Conservation (phyloP, 2,329 filamentous ascomycete genomes). For the Nothophoma quercina region DNA sequence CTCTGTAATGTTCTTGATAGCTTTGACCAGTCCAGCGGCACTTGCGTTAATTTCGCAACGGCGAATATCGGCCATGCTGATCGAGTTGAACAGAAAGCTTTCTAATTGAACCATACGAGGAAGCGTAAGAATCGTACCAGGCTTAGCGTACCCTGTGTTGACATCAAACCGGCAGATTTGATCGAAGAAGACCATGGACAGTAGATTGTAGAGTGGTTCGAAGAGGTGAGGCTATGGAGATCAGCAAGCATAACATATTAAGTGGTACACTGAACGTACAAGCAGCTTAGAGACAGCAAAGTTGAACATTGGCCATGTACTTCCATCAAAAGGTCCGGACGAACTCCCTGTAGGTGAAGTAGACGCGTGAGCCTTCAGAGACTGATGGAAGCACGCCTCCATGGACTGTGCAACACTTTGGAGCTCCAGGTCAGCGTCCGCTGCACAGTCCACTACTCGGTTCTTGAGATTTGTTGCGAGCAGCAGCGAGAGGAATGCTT, state of each 20-base stretch:
- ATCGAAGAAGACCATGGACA: neutral
- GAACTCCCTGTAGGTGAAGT: neutral
- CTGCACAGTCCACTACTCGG: neutral
- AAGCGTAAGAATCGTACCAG: neutral
- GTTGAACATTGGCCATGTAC: conserved; percentile 3
- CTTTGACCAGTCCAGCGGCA: neutral
- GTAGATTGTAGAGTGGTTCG: neutral
- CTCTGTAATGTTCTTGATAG: neutral
- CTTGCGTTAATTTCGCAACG: neutral
- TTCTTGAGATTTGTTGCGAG: neutral
- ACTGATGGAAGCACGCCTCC: neutral
- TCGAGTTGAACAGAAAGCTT: conserved; percentile 1
- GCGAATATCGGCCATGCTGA: conserved; percentile 1
- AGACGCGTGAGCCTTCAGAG: neutral
- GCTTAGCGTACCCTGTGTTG: conserved; percentile 1
- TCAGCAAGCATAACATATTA: neutral
- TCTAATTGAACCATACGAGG: conserved; percentile 8
- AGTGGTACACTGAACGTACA: neutral
- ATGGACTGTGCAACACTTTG: neutral
- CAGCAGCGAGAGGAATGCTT: neutral
- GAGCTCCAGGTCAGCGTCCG: neutral
- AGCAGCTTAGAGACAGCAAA: neutral
- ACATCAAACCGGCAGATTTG: neutral
- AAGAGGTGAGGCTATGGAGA: conserved; percentile 3
- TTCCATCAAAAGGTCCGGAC: neutral